phyloP scores from a whole-genome alignment of 2,329 filamentous ascomycete species.

The Hortaea sp. region DNA sequence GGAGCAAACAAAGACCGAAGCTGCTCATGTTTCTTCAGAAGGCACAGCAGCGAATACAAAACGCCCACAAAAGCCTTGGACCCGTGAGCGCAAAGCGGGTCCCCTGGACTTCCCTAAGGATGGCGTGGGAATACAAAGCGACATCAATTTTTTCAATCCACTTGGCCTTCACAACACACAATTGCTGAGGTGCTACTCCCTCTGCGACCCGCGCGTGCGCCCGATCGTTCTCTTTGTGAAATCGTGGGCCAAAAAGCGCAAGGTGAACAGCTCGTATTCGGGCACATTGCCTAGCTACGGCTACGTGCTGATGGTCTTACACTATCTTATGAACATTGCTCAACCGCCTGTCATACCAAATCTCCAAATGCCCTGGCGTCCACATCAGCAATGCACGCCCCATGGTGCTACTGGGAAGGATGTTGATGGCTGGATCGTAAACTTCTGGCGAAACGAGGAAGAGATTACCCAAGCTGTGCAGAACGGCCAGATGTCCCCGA shows the following conservation, averaged over 20 bases:
- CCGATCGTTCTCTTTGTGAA: constrained; percentile 80
- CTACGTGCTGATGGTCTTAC: constrained; percentile 84
- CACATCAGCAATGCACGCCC: constrained; percentile 26
- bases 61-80: constrained; percentile 25
- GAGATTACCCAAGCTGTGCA: constrained; percentile 55
- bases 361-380: constrained; percentile 51
- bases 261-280: constrained; percentile 77
- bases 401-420: constrained; percentile 14
- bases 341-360: constrained; percentile 77
- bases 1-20: not conserved
- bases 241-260: constrained; percentile 76
- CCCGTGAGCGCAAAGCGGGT: constrained; percentile 36
- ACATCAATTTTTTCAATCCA: constrained; percentile 84
- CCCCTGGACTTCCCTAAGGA: constrained; percentile 67
- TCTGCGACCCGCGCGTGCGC: constrained; percentile 65
- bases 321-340: constrained; percentile 77
- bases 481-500: constrained; percentile 53
- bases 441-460: constrained; percentile 67
- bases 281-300: constrained; percentile 84
- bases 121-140: constrained; percentile 73
- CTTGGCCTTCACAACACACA: constrained; percentile 75
- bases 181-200: constrained; percentile 73
- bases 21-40: not conserved
- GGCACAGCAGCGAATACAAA: not conserved
- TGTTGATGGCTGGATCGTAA: constrained; percentile 53